Percentiles rank a stretch among this genome's conserved stretches.
These are phyloP conservation scores for Yamadazyma akitaensis DNA, from an alignment of 805 yeast species.

Conservation along the genomic window DNA sequence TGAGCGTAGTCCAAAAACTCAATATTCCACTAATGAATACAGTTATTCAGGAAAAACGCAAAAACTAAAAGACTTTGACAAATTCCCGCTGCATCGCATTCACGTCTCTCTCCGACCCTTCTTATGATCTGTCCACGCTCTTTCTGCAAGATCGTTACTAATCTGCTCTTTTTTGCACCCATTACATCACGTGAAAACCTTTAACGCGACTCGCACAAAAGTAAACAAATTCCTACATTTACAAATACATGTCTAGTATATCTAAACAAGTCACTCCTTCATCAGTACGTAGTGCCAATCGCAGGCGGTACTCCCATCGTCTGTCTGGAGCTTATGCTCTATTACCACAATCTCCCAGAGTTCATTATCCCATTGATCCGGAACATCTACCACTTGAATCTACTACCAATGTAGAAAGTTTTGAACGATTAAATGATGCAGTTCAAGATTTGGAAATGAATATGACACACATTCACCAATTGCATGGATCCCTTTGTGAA, in stretches of 20 bases:
- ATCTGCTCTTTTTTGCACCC: not conserved
- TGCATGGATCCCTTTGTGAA: conserved; percentile 58
- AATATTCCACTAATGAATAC: too few species aligned
- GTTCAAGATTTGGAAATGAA: conserved; percentile 56
- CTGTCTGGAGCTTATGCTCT: conserved; percentile 36
- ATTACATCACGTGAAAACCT: not conserved
- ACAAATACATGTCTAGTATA: not conserved
- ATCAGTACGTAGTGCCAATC: not conserved
- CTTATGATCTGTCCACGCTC: too few species aligned
- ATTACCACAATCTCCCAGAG: conserved; percentile 40
- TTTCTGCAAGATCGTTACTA: too few species aligned
- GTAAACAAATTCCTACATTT: not conserved
- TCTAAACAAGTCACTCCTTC: conserved; percentile 9
- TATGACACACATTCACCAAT: conserved; percentile 51
- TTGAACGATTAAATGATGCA: conserved; percentile 46
- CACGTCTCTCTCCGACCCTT: too few species aligned
- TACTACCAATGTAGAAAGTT: conserved; percentile 34
- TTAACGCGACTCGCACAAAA: not conserved
- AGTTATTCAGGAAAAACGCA: too few species aligned
- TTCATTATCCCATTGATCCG: conserved; percentile 42
- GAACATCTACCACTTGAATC: conserved; percentile 43
- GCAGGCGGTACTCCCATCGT: conserved; percentile 10
- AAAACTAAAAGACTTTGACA: too few species aligned
- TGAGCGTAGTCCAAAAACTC: too few species aligned
- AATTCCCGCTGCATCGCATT: too few species aligned